Base-by-base conservation (phyloP, 2,329 filamentous ascomycete genomes). In the Arthrobotrys musiformis region DNA sequence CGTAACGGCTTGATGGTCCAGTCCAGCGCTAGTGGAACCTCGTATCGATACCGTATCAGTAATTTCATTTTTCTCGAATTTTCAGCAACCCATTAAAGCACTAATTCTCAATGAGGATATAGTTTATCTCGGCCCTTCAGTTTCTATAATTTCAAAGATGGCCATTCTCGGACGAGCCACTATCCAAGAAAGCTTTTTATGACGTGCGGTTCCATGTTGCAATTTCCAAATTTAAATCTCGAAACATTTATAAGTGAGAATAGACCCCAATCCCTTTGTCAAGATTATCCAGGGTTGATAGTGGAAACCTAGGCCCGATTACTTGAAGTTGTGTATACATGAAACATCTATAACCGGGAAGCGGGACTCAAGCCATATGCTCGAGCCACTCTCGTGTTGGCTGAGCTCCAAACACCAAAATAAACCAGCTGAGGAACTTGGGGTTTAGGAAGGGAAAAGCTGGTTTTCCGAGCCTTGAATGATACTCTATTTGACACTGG, bases 191-290 rank as follows among this genome's bases (percentile, higher is more conserved):
- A 40, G 30, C 19, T 35, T n/a, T n/a, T n/a, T 30, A 58, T 63
- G 56, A 68, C 64, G 63, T 63, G 56, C 70, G 56, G 54, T 22
- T 69, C 56, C 60, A 67, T 37, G 62, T 61, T 48, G 44, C 33
- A 37, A 37, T 50, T 72, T 42, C 60, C 44, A 33, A 63, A 64
- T 75, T 75, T 75, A 75, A 69, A 75, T 75, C 70, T 75, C 63
- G 54, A 75, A 75, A 75, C 70, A 54, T 67, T 75, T 75, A 75
- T 54, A 75, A 75, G 40, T 75, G 42, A 58, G 50, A 26, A 46
- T 35, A 52, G 56, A 35, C 24, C 28, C 17, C 28, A 17, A 67
- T 22, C 8, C 40, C 50, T 26, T 19, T 40, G 44, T 46, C 42
- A 50, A 50, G 48, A 46, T 44, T 58, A 11, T n/a, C 61, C 22